Base-by-base conservation (phyloP, 192 early-diverging fungal species). In the Rhizoclosmatium globosum region DNA sequence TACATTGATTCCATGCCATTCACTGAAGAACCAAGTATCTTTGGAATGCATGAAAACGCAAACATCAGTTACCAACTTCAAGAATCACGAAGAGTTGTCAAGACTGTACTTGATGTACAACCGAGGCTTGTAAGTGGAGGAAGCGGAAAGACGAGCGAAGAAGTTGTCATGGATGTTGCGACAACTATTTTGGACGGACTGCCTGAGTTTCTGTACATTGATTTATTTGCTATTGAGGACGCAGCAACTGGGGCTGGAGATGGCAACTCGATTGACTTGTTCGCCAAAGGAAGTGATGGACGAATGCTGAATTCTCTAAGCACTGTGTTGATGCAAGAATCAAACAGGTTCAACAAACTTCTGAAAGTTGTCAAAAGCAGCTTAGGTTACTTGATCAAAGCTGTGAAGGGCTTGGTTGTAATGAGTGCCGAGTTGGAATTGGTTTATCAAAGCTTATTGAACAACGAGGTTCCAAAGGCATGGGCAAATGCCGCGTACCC, bases 21-120 rank as follows among this genome's bases (percentile, higher is more conserved):
- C 58, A 85, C 81, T 3, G 89, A 91, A 78, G 89, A 91, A 53
- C 89, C 89, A 9, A 90, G 88, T 0, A 85, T 91, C 2, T 91
- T 91, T 82, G 89, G 89, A 3, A 91, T 91, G 89, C 89, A 91
- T 70, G 89, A 91, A 79, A 91, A 91, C 75, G 89, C 89, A 1
- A 89, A 91, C 60, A 91, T 91, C 82, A 91, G 89, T 78, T 91
- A 81, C 79, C 89, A 91, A 67, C 42, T 91, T 17, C 88, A 91
- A 76, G 89, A 91, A 72, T 88, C 88, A 0, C 62, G 86, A 7
- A 74, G 88, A 56, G 69, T 91, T 19, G 53, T 91, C 13, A 76
- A 79, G 60, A 90, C 90, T 2, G 81, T 91, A 15, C 70, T 91
- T 58, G 90, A 91, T 64, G 87, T 91, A 6, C 90, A 91, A 76